Evolutionary conservation across 2,329 filamentous ascomycete genomes (phyloP).

Genomic region (Epichloe elymi): DNA sequence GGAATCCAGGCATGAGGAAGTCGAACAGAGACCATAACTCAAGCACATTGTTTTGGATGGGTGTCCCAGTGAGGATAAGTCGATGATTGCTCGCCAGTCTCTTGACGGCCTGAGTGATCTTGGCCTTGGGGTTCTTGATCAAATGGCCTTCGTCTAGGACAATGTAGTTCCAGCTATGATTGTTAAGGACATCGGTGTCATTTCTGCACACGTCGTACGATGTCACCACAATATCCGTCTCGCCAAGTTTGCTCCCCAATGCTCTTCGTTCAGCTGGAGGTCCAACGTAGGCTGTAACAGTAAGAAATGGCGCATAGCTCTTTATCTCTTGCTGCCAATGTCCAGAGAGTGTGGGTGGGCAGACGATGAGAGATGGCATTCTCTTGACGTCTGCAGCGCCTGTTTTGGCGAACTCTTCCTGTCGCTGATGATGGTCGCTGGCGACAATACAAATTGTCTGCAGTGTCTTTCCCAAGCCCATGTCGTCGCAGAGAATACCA

Average conservation of each 20-base stretch:
- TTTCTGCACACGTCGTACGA: conserved; percentile 98
- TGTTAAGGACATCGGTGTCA: conserved; percentile 71
- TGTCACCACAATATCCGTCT: conserved; percentile 87
- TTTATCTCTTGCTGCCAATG: conserved; percentile 99
- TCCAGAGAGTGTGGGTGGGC: conserved; percentile 87
- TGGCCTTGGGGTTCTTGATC: conserved; percentile 97
- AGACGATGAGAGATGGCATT: conserved; percentile 86
- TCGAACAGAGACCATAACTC: conserved; percentile 98
- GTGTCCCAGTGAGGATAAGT: conserved; percentile 89
- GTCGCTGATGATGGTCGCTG: conserved; percentile 88
- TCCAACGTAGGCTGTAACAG: conserved; percentile 80
- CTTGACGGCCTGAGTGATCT: conserved; percentile 90
- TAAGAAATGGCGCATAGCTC: conserved; percentile 88
- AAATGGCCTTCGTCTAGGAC: conserved; percentile 95
- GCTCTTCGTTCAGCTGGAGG: conserved; percentile 67
- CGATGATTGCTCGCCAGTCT: conserved; percentile 81
- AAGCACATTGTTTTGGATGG: conserved; percentile 94
- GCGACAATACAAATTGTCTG: conserved; percentile 97
- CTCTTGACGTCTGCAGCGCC: conserved; percentile 63
- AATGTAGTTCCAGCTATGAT: conserved; percentile 91
- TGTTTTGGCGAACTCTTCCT: conserved; percentile 79
- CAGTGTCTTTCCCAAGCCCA: conserved; percentile 95
- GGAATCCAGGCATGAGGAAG: conserved; percentile 96
- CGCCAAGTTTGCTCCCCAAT: conserved; percentile 54
- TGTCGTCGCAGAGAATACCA: conserved; percentile 96